Evolutionary conservation across 2,329 filamentous ascomycete genomes (phyloP).

Genomic region (Trichoderma sp.): DNA sequence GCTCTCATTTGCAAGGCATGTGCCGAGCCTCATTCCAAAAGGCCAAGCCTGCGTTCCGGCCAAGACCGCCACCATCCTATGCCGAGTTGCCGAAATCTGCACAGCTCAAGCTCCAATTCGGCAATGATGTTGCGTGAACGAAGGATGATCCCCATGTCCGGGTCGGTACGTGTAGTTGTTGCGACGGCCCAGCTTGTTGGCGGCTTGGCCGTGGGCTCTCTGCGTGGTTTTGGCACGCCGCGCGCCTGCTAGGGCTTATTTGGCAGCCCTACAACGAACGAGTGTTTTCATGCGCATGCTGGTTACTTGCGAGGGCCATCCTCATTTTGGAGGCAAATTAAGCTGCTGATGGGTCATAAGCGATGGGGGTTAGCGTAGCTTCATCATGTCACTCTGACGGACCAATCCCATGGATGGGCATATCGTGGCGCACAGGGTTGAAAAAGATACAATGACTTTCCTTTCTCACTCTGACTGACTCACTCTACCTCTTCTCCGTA

Average conservation of each 20-base stretch:
- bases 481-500: background rate
- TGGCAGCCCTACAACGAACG: slow-evolving; percentile 5
- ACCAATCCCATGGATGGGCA: background rate
- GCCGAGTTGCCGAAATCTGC: background rate
- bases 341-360: slow-evolving; percentile 1
- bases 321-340: background rate
- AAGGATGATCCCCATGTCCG: background rate
- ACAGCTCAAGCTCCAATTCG: background rate
- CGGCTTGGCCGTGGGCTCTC: background rate
- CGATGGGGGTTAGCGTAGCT: background rate
- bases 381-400: slow-evolving; percentile 16
- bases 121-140: background rate
- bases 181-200: background rate
- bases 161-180: slow-evolving; percentile 5
- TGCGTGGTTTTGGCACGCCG: background rate
- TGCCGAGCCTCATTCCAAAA: background rate
- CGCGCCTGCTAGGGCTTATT: background rate
- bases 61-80: background rate
- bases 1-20: background rate
- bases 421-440: background rate
- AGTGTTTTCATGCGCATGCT: background rate
- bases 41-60: background rate
- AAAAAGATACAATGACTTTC: background rate
- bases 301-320: background rate
- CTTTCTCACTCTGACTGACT: background rate